Percentiles rank a stretch among this genome's conserved stretches.
Conservation (phyloP, 2,329 filamentous ascomycete species). For the Diplodia scrobiculata region DNA sequence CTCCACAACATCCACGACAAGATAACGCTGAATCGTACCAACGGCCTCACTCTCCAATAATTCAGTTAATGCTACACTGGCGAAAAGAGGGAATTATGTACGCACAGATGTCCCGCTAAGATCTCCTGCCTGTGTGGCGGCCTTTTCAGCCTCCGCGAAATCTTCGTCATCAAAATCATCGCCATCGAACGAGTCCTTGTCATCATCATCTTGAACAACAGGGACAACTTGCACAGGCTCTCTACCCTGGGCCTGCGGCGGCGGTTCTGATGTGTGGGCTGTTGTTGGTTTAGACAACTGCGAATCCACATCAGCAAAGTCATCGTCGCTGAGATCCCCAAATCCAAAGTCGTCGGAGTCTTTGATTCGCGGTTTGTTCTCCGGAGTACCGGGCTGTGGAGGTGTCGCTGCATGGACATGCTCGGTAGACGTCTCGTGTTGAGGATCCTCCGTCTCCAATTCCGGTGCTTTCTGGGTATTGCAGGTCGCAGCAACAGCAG, state of each 20-base stretch:
- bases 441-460: neutral
- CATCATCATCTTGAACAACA: slow-evolving; percentile 61
- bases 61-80: slow-evolving; percentile 59
- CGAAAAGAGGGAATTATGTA: slow-evolving; percentile 7
- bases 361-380: neutral
- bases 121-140: slow-evolving; percentile 67
- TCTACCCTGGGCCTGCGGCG: neutral
- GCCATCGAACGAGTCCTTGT: slow-evolving; percentile 73
- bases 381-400: neutral
- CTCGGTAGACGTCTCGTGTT: neutral
- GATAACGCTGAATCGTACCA: slow-evolving; percentile 82
- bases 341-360: slow-evolving; percentile 38
- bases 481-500: neutral
- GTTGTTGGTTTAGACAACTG: slow-evolving; percentile 44
- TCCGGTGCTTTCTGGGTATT: neutral
- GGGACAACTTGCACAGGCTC: neutral
- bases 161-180: slow-evolving; percentile 72
- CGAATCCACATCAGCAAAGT: slow-evolving; percentile 60
- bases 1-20: slow-evolving; percentile 73
- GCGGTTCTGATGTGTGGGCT: slow-evolving; percentile 41
- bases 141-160: slow-evolving; percentile 66
- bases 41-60: slow-evolving; percentile 63
- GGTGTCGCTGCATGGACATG: neutral
- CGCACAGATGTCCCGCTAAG: slow-evolving; percentile 40
- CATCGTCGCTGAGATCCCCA: slow-evolving; percentile 51